These are phyloP conservation scores for Grigorovia yakushimaensis DNA, from an alignment of 805 yeast genomes.

Conservation along the genomic window DNA sequence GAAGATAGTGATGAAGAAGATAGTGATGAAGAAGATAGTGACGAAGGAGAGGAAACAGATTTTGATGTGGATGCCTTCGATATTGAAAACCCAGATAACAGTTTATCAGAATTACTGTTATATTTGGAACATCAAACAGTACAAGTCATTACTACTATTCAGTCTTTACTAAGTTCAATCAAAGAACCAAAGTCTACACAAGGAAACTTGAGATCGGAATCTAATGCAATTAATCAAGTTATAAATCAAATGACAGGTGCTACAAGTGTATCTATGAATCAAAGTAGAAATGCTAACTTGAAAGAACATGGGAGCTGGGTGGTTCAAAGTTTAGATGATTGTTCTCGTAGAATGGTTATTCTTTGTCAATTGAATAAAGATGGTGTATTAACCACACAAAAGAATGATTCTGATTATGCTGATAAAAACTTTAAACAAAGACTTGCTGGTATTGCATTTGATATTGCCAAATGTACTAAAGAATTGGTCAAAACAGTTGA, in stretches of 20 bases:
- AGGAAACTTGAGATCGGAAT: conserved; percentile 61
- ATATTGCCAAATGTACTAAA: conserved; percentile 91
- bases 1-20: not conserved
- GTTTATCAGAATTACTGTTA: conserved; percentile 69
- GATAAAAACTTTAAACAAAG: conserved; percentile 87
- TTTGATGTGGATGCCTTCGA: conserved; percentile 70
- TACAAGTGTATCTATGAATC: conserved; percentile 78
- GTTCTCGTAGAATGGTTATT: conserved; percentile 70
- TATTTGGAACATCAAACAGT: conserved; percentile 92
- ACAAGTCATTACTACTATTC: conserved; percentile 83
- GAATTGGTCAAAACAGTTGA: conserved; percentile 94
- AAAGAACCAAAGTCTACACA: conserved; percentile 68
- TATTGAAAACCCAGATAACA: conserved; percentile 79
- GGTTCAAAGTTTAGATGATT: conserved; percentile 75
- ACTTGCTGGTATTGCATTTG: conserved; percentile 91
- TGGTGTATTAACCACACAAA: conserved; percentile 24
- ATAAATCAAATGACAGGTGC: conserved; percentile 85
- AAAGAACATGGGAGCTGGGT: conserved; percentile 91
- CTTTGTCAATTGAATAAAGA: conserved; percentile 41
- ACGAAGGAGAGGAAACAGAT: conserved; percentile 11
- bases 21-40: conserved; percentile 2
- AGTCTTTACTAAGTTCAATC: conserved; percentile 65
- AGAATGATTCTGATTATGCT: conserved; percentile 54
- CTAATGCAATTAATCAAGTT: conserved; percentile 66
- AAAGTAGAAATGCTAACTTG: conserved; percentile 72